Percentiles rank a stretch among this genome's conserved stretches.
Evolutionary conservation across 176 grass and related monocot species (phyloP).

Genomic region (Oryza meyeriana): DNA sequence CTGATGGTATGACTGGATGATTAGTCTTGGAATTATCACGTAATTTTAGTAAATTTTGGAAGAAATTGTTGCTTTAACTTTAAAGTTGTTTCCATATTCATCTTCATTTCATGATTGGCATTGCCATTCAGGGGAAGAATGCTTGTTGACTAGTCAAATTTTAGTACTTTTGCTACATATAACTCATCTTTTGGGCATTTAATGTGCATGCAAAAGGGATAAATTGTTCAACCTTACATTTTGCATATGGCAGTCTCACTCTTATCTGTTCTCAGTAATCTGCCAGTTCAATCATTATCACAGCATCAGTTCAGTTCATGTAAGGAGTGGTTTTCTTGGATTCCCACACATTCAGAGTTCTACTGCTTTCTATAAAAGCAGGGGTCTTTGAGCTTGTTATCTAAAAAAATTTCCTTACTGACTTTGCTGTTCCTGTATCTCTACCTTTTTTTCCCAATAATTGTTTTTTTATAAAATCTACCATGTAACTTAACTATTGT

Average conservation of each 20-base stretch:
- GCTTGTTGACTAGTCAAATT: background rate
- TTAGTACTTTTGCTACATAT: background rate
- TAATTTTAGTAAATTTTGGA: background rate
- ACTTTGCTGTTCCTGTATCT: background rate
- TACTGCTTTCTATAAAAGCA: too few species aligned
- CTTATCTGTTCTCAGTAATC: too few species aligned
- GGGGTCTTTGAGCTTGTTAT: too few species aligned
- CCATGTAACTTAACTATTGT: background rate
- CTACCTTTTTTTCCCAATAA: too few species aligned
- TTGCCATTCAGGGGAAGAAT: background rate
- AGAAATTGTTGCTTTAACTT: background rate
- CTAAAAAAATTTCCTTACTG: background rate
- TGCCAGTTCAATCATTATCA: background rate
- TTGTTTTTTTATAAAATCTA: background rate
- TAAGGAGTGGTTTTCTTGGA: too few species aligned
- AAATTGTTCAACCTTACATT: background rate
- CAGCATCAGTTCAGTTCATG: background rate
- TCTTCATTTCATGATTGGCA: background rate
- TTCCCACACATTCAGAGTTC: too few species aligned
- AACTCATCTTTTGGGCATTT: conserved; percentile 7
- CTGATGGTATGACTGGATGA: background rate
- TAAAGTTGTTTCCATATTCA: background rate
- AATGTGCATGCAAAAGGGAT: background rate
- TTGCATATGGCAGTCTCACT: background rate
- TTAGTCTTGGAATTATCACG: background rate